These are phyloP conservation scores for Rhodofomes roseus DNA, from an alignment of 1,284 basidiomycete genomes.

Conservation along the genomic window DNA sequence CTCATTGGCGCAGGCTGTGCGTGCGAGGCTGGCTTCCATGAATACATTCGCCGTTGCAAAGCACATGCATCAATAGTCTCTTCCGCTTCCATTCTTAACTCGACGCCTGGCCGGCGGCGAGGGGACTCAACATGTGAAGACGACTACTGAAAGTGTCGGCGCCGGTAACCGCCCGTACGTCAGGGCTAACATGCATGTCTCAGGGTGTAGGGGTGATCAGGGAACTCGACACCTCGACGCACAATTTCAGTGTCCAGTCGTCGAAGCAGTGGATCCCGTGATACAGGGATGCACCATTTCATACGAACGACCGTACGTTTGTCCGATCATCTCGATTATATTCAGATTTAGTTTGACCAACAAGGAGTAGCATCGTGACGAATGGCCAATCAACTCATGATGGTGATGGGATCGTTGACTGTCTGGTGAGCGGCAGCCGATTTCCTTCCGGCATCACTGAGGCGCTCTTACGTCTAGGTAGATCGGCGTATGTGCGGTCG, in stretches of 20 bases:
- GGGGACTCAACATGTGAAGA: background rate
- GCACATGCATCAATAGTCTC: background rate
- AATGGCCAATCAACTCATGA: background rate
- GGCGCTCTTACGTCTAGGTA: background rate
- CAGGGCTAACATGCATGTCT: background rate
- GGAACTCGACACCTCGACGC: background rate
- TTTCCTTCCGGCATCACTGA: too few species aligned
- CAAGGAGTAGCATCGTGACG: background rate
- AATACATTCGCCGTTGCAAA: background rate
- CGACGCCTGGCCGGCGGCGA: too few species aligned
- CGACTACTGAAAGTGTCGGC: background rate
- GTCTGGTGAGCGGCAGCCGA: background rate
- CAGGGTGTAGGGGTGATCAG: too few species aligned
- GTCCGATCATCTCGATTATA: background rate
- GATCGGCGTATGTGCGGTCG: background rate
- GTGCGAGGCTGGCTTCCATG: background rate
- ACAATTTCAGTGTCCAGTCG: background rate
- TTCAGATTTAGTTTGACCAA: background rate
- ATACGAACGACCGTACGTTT: background rate
- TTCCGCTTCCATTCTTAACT: background rate
- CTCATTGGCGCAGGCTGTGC: background rate
- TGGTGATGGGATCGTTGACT: background rate
- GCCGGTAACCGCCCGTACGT: background rate
- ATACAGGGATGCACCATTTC: background rate
- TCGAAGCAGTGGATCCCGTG: background rate